phyloP scores from a whole-genome alignment of 1,139 yeast species.

The Kodamaea fungicola region DNA sequence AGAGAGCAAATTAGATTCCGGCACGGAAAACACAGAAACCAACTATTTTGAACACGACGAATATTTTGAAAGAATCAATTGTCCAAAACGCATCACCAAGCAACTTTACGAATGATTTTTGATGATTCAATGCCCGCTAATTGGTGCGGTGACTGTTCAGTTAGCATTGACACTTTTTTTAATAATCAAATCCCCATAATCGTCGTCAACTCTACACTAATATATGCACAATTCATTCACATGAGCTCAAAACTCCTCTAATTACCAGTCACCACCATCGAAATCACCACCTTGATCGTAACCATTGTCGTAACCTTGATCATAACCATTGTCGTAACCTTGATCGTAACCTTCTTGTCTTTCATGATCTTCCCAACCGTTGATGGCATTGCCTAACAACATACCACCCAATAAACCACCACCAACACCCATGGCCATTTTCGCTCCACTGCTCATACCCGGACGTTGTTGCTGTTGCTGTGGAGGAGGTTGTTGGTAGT shows the following conservation, averaged over 20 bases:
- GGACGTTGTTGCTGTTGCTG: slow-evolving; percentile 10
- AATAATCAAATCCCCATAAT: not conserved
- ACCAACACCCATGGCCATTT: slow-evolving; percentile 70
- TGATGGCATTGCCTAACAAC: slow-evolving; percentile 34
- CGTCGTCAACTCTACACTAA: not conserved
- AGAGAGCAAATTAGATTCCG: no score
- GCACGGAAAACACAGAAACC: no score
- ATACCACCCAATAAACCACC: slow-evolving; percentile 80
- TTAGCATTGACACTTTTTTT: not conserved
- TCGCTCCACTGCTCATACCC: slow-evolving; percentile 34
- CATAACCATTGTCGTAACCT: slow-evolving; percentile 31
- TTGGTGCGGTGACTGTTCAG: no score
- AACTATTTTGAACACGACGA: no score
- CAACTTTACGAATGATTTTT: no score
- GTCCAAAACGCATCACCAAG: not conserved
- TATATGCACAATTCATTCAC: not conserved
- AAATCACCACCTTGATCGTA: slow-evolving; percentile 16
- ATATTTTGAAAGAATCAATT: no score
- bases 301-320: slow-evolving; percentile 14
- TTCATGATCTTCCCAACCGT: slow-evolving; percentile 20
- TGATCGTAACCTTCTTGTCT: slow-evolving; percentile 27
- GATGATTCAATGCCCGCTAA: no score
- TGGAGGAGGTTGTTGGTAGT: slow-evolving; percentile 18
- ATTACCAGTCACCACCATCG: slow-evolving; percentile 19
- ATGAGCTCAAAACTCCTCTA: not conserved